Evolutionary conservation across 345 rosid species (phyloP), one percentile per base, ranked within the genome.

Genomic region (Sisymbrium irio): DNA sequence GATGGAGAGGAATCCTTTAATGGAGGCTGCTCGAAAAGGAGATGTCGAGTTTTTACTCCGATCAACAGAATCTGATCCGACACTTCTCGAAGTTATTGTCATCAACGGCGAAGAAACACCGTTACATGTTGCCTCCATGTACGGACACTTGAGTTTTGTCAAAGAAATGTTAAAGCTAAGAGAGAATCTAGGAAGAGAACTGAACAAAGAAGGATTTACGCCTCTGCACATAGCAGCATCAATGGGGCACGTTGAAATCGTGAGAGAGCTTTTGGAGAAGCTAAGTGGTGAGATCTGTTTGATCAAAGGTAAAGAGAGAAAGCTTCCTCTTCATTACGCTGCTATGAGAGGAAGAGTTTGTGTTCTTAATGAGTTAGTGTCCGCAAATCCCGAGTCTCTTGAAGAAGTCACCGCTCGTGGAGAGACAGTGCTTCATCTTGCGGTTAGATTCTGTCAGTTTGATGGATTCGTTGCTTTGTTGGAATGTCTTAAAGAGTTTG

Each of bases 221-320:
- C 78, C 84, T 37, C 35, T 80, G 22, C 81, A 82, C 67, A 72
- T 82, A 0, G 80, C 81, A 17, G 57, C 73, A n/a, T 70, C 78
- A 0, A 75, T 35, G 49, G 82, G 82, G n/a, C 73, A 79, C 7
- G 14, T 56, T 9, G 78, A 72, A 10, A 14, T 78, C 11, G 75
- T 74, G 17, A 63, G 41, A 62, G 81, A 65, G 42, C 60, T 84
- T 36, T 25, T 79, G 58, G 79, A 65, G 62, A 75, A 40, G 69
- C 46, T 69, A 30, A 74, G 79, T 2, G 13, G 40, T 57, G 65
- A 73, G 30, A 66, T 82, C 4, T 80, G 83, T 36, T 79, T 75
- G 35, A 51, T 80, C 59, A 81, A 84, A 70, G 85, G 87, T 28
- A 74, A 72, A 70, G 85, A 79, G 1, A 67, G 77, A 11, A 79